These are phyloP conservation scores for Cruciata laevipes DNA, from an alignment of 257 asterid genomes.

Conservation along the genomic window DNA sequence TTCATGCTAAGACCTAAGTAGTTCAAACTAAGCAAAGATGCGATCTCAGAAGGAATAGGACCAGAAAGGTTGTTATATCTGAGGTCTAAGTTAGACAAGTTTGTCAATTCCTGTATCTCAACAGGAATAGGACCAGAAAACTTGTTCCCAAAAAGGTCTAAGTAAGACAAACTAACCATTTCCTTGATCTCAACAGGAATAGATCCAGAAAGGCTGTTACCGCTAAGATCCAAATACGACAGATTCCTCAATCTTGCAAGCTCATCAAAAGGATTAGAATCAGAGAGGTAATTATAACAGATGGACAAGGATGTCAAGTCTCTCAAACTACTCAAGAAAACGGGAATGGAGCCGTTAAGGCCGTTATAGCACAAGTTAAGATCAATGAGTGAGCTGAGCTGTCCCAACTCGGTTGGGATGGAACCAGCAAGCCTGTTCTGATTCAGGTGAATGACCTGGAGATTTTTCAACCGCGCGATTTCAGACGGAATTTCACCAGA, in stretches of 20 bases:
- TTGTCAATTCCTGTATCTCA: no score
- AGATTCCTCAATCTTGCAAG: no score
- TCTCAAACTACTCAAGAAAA: constrained; percentile 4
- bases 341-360: constrained; percentile 4
- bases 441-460: not conserved
- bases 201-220: not conserved
- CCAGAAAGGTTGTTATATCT: no score
- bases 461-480: not conserved
- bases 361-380: not conserved
- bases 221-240: not conserved
- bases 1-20: no score
- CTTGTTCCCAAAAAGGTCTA: not conserved
- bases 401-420: constrained; percentile 10
- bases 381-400: not conserved
- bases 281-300: not conserved
- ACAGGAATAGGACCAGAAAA: not conserved
- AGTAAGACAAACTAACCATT: not conserved
- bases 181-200: not conserved
- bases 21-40: no score
- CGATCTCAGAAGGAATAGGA: no score
- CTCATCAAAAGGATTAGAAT: not conserved
- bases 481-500: not conserved
- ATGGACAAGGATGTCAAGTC: not conserved
- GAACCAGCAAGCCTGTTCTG: not conserved
- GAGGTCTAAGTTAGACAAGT: no score